Evolutionary conservation across 169 alveolate species (phyloP), one percentile per base, ranked within the genome.

Genomic region (Babesia gibsoni): DNA sequence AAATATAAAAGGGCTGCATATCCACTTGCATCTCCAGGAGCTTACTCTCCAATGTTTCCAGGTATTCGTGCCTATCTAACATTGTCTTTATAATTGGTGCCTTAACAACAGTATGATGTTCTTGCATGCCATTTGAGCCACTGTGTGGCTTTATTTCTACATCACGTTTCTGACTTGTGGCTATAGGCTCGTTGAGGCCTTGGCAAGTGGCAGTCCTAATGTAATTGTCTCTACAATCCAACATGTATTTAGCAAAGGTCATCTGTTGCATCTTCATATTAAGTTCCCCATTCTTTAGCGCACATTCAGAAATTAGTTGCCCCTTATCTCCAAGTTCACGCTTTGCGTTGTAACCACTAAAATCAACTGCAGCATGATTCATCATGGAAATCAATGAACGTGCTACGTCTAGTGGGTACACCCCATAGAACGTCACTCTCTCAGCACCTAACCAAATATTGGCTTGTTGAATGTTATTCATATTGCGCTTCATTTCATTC

Each of bases 181-280:
- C n/a, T n/a, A n/a, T n/a, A n/a, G n/a, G n/a, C n/a, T n/a, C n/a
- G n/a, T n/a, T n/a, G n/a, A n/a, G n/a, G n/a, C n/a, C n/a, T n/a
- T n/a, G n/a, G n/a, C n/a, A n/a, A n/a, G n/a, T n/a, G n/a, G n/a
- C 46, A 39, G 10, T 39, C 46, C 46, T 16, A 39, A 10, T 39
- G 46, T 39, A 39, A 12, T 12, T 39, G 10, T 10, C 16, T 16
- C 54, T 16, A 22, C 50, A 52, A 0, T 61, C 72, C 9, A 8
- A 9, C 72, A 61, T 61, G 58, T 22, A 46, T 2, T 33, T 61
- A 7, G 58, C 58, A 36, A 61, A 61, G 59, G 59, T 25, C 20
- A 32, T 32, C 33, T 36, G 5, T 9, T 45, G 52, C 58, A 61
- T 5, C 52, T 37, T 43, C 27, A 16, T 25, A 16, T 7, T 23